Base-by-base conservation (phyloP, 139 green algal genomes). In the Chlamydomonas schloesseri region DNA sequence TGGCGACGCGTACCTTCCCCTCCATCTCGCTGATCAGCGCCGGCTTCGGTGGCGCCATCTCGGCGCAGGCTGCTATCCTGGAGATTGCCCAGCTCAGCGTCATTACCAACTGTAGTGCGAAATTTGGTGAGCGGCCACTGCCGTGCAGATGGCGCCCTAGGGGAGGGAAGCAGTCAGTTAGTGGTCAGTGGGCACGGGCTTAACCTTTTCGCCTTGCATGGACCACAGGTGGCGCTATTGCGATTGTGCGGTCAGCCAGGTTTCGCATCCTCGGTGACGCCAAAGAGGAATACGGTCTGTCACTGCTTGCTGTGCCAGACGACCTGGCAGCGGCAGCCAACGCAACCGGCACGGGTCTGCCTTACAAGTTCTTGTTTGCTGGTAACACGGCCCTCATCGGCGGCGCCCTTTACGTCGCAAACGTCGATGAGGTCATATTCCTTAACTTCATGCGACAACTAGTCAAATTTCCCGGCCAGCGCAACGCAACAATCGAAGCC, bases 61-160 rank as follows among this genome's bases (percentile, higher is more conserved):
- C 64, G n/a, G 62, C 37, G 18, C 42, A 28, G 5, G 50, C 33
- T 17, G 31, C 58, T 0, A 11, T 10, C 13, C 8, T 82, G 9
- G 0, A 15, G 0, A 6, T 82, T 33, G 9, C 24, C 3, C n/a
- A 18, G 2, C 1, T 15, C 31, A 58, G 10, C n/a, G 28, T 0
- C 20, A 62, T 82, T 28, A 46, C 18, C 6, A 26, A 26, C 58
- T 71, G 71, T 36, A 71, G 34, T 28, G 75, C 75, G 26, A 82
- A 82, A 34, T 72, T 60, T 34, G 75, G 75, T 82, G 28, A 3
- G 75, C n/a, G n/a, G n/a, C n/a, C n/a, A n/a, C n/a, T n/a, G n/a
- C n/a, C n/a, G n/a, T n/a, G n/a, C n/a, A n/a, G n/a, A n/a, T n/a
- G n/a, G n/a, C n/a, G n/a, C n/a, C n/a, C n/a, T n/a, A n/a, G n/a